Percentiles rank a stretch among this genome's conserved stretches.
These are phyloP conservation scores for Strigomonas culicis DNA, from an alignment of 208 protist genomes.

Conservation along the genomic window DNA sequence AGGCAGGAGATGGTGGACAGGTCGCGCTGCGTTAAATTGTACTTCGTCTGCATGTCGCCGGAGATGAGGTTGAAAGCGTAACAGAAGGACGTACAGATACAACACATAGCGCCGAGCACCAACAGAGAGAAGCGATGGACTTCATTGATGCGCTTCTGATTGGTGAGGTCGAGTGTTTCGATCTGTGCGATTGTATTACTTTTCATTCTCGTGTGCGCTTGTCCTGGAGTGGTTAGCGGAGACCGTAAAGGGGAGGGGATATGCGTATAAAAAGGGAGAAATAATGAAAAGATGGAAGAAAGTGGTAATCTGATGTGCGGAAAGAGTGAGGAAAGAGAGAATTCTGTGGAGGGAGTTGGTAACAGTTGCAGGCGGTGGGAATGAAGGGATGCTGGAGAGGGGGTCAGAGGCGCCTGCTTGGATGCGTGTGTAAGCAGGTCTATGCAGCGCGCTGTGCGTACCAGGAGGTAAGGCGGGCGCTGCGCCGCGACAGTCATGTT, in stretches of 20 bases:
- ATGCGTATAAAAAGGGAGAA: too few relatives aligned
- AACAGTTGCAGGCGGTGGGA: too few relatives aligned
- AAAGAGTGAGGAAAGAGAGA: too few relatives aligned
- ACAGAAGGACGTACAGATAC: slow-evolving; percentile 15
- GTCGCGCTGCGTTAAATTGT: slow-evolving; percentile 35
- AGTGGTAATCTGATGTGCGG: too few relatives aligned
- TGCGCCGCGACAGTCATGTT: not conserved
- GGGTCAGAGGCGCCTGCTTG: too few relatives aligned
- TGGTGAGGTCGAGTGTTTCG: slow-evolving; percentile 1
- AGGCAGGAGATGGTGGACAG: slow-evolving; percentile 42
- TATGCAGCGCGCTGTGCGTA: not conserved
- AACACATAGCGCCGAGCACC: slow-evolving; percentile 9
- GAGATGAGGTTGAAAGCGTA: slow-evolving; percentile 24
- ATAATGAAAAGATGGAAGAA: too few relatives aligned
- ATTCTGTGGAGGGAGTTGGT: too few relatives aligned
- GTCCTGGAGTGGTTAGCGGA: too few relatives aligned
- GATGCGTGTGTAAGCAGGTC: too few relatives aligned
- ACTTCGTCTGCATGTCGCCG: slow-evolving; percentile 21
- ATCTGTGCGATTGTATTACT: not conserved
- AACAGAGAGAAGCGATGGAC: slow-evolving; percentile 9
- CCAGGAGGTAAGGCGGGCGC: not conserved
- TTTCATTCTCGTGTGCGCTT: too few relatives aligned
- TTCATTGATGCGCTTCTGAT: slow-evolving; percentile 13
- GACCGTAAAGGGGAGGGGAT: too few relatives aligned
- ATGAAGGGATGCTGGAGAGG: too few relatives aligned